A percentile compares a stretch with the other conserved stretches of the same genome.
Evolutionary conservation across 2,329 filamentous ascomycete species (phyloP).

Genomic region (Trichoderma sp.): DNA sequence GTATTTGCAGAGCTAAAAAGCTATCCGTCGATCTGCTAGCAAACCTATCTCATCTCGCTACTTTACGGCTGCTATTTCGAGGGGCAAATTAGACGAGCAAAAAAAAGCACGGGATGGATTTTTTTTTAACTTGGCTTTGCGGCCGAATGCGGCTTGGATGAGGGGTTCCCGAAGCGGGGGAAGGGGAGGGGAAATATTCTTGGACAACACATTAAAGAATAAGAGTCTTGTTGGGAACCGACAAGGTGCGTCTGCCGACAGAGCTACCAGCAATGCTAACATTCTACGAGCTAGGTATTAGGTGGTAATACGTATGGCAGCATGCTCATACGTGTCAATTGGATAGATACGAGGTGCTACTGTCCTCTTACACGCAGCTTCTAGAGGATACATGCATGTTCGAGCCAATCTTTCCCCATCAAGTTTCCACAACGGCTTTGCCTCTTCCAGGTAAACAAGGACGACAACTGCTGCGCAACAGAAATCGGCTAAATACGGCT

Average conservation of each 20-base stretch:
- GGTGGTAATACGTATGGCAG: not conserved
- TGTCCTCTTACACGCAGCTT: not conserved
- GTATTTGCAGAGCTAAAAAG: slow-evolving; percentile 13
- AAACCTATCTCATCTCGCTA: slow-evolving; percentile 16
- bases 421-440: not conserved
- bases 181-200: not conserved
- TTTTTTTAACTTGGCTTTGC: not conserved
- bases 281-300: not conserved
- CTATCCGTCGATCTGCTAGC: slow-evolving; percentile 23
- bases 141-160: slow-evolving; percentile 27
- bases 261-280: not conserved
- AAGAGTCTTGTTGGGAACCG: slow-evolving; percentile 13
- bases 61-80: not conserved
- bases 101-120: not conserved
- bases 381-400: slow-evolving; percentile 3
- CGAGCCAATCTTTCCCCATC: slow-evolving; percentile 8
- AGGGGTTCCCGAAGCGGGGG: slow-evolving; percentile 24
- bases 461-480: slow-evolving; percentile 1
- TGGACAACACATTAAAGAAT: not conserved
- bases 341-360: not conserved
- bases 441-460: slow-evolving; percentile 1
- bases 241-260: slow-evolving; percentile 9
- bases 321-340: slow-evolving; percentile 5
- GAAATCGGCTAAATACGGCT: slow-evolving; percentile 27
- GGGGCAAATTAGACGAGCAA: not conserved